Evolutionary conservation across 1,284 basidiomycete genomes (phyloP).

Genomic region (Cryptococcus sp.): DNA sequence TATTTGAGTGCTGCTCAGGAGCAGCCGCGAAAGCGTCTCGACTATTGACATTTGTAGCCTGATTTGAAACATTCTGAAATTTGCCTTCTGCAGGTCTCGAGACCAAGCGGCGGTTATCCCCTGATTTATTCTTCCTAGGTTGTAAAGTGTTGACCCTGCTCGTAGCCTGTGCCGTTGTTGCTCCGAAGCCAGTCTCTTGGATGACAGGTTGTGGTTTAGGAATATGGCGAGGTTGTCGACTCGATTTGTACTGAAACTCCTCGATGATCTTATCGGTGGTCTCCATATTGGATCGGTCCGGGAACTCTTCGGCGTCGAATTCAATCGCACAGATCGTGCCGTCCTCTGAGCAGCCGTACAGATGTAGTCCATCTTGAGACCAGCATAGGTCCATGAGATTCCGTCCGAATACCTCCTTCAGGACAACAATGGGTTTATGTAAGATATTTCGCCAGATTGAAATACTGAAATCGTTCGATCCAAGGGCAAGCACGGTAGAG

Average conservation of each 20-base stretch:
- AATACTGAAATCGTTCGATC: conserved; percentile 72
- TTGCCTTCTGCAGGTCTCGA: background rate
- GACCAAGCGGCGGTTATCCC: conserved; percentile 12
- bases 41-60: background rate
- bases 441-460: conserved; percentile 92
- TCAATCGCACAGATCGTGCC: conserved; percentile 85
- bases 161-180: conserved; percentile 6
- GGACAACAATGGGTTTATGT: conserved; percentile 82
- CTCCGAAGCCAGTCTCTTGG: conserved; percentile 12
- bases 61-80: background rate
- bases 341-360: conserved; percentile 94
- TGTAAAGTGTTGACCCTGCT: conserved; percentile 25
- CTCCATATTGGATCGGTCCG: conserved; percentile 70
- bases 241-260: conserved; percentile 64
- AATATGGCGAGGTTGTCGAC: conserved; percentile 6
- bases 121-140: conserved; percentile 22
- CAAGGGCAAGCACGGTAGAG: conserved; percentile 69
- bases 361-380: conserved; percentile 84
- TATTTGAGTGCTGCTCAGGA: background rate
- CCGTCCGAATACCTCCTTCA: conserved; percentile 88
- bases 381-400: conserved; percentile 95
- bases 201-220: conserved; percentile 4
- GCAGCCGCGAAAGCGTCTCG: background rate
- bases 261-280: conserved; percentile 71
- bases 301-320: conserved; percentile 75